Conservation (phyloP, 1,139 yeast species). For the Sugiyamaella sp. region DNA sequence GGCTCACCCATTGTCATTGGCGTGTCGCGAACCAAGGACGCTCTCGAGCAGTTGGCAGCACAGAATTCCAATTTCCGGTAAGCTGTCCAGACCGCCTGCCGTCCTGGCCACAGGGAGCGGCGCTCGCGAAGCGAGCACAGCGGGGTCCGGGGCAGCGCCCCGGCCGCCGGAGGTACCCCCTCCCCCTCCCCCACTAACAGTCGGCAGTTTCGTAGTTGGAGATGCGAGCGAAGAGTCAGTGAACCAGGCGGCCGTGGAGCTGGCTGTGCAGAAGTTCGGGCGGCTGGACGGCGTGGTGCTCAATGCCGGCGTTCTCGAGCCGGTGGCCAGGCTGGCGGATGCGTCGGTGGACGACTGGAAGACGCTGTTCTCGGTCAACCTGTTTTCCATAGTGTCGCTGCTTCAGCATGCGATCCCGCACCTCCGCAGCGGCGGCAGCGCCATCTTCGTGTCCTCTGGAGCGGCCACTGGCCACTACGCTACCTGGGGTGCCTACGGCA, state of each 20-base stretch:
- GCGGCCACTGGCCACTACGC: slow-evolving; percentile 64
- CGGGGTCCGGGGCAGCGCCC: not conserved
- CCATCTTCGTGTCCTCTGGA: slow-evolving; percentile 83
- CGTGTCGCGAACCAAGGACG: slow-evolving; percentile 64
- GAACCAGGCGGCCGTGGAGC: slow-evolving; percentile 48
- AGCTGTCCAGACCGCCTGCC: not conserved
- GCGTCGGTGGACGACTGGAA: slow-evolving; percentile 63
- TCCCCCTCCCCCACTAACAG: slow-evolving; percentile 7
- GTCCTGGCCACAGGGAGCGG: too few species aligned
- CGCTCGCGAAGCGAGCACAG: too few species aligned
- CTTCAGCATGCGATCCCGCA: slow-evolving; percentile 52
- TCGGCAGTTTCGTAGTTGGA: slow-evolving; percentile 50
- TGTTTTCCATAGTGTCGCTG: slow-evolving; percentile 72
- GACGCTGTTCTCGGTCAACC: slow-evolving; percentile 69
- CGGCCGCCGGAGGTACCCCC: too few species aligned
- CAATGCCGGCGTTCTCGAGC: slow-evolving; percentile 88
- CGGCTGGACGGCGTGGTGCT: slow-evolving; percentile 70
- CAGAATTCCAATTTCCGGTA: slow-evolving; percentile 49
- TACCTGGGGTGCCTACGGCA: slow-evolving; percentile 88
- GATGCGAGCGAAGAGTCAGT: slow-evolving; percentile 59
- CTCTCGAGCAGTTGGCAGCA: slow-evolving; percentile 48
- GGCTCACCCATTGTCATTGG: slow-evolving; percentile 59
- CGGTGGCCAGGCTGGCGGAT: slow-evolving; percentile 61
- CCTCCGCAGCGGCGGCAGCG: slow-evolving; percentile 59
- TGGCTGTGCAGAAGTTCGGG: slow-evolving; percentile 59